Evolutionary conservation across 2,329 filamentous ascomycete species (phyloP), one percentile per base, ranked within the genome.

Genomic region (Alternaria sp.): DNA sequence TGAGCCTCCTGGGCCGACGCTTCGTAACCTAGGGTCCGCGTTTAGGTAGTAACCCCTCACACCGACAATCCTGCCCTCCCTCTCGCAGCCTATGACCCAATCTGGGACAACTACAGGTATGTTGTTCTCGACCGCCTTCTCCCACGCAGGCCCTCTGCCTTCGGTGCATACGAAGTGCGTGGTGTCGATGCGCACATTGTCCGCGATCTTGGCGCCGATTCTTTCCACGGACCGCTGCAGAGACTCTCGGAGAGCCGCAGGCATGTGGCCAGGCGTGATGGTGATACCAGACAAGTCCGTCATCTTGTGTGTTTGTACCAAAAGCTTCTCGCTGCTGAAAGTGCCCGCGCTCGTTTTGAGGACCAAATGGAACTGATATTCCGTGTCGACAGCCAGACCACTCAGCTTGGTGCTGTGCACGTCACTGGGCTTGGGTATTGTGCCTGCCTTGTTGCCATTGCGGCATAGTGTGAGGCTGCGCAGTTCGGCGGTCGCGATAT

Each of bases 161-260:
- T 99, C 96, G 10, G 93, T 97, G 67, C 95, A 98, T 63, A 99
- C 93, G 79, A 99, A 99, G 81, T 99, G 96, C 15, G 96, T 99
- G 1, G 96, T 99, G 79, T 99, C 96, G 76, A 99, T 98, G 74
- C 95, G 88, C 55, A 98, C 93, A 12, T 88, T 88, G 72, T 97
- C 95, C 61, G 93, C 91, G 68, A 98, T 85, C 84, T 96, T 97
- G 65, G 93, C 96, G 52, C 96, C 96, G 72, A 99, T 97, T 70
- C 93, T 87, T 75, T 96, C 90, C 36, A 97, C 88, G 2, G 94
- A 93, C 49, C 86, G 86, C 50, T 87, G 85, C 19, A 99, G 86
- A 65, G 86, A 89, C 69, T 97, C 93, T 76, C 89, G 89, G 59
- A 90, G 84, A 57, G 89, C 84, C 8, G 87, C 85, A 2, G 94